A percentile compares a stretch with the other conserved stretches of the same genome.
Evolutionary conservation across 148 eudicot species (phyloP).

Genomic region (Gaultheria prostrata): DNA sequence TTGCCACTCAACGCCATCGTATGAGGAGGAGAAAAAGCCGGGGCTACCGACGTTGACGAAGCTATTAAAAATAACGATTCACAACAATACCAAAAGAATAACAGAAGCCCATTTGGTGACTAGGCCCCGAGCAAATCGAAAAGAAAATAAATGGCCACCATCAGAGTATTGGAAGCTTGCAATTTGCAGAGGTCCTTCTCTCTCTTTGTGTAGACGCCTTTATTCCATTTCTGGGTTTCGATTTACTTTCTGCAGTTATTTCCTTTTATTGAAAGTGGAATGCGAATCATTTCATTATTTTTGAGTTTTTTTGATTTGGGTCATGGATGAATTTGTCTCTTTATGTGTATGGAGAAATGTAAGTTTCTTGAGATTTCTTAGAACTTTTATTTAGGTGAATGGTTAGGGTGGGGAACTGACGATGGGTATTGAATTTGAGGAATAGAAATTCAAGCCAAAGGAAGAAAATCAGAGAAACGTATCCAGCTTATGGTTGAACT

Average conservation of each 20-base stretch:
- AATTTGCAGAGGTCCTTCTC: slow-evolving; percentile 44
- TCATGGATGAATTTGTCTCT: background rate
- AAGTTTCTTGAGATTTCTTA: background rate
- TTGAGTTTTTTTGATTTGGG: background rate
- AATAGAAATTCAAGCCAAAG: slow-evolving; percentile 69
- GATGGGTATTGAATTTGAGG: slow-evolving; percentile 55
- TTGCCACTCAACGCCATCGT: background rate
- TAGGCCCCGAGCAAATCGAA: background rate
- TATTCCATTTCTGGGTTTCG: slow-evolving; percentile 3
- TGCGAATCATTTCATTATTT: background rate
- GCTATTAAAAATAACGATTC: background rate
- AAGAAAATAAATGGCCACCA: slow-evolving; percentile 33
- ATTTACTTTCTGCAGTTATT: background rate
- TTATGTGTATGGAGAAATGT: background rate
- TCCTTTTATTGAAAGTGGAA: background rate
- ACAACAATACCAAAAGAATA: background rate
- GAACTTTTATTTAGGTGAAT: background rate
- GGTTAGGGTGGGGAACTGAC: slow-evolving; percentile 66
- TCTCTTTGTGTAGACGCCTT: background rate
- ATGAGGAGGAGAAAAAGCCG: background rate
- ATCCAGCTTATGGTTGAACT: slow-evolving; percentile 24
- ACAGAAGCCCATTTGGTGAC: background rate
- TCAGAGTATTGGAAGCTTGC: slow-evolving; percentile 46
- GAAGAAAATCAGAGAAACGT: slow-evolving; percentile 59
- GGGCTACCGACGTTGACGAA: too few relatives aligned